Evolutionary conservation across 2,329 filamentous ascomycete genomes (phyloP), one percentile per base, ranked within the genome.

Genomic region (Monilinia vaccinii-corymbosi): DNA sequence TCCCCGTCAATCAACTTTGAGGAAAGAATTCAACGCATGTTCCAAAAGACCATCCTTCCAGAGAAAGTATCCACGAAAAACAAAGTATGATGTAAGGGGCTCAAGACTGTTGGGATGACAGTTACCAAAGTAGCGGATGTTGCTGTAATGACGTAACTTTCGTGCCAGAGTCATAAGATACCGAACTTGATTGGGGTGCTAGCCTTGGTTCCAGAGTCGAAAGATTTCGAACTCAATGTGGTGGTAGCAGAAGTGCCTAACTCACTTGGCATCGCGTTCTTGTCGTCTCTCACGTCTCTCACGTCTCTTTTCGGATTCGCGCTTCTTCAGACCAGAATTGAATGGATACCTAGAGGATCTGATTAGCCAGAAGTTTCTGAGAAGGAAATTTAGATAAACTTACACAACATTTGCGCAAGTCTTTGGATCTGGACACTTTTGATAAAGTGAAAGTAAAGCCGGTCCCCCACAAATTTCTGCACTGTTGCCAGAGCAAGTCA

Each of bases 401-500:
- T 32, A 60, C 45, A 50, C 38, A 18, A 57, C 23, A n/a, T 61
- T 61, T 8, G 40, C n/a, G 25, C 59, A 61, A n/a, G 4, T 25
- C 0, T 18, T 18, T 1, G 45, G 25, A 14, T 18, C 45, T n/a
- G 45, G 10, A 16, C 60, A 61, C 42, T 61, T 61, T 18, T 61
- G 44, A 25, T 61, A 61, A 32, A 61, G 50, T 60, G 60, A 61
- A 31, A 61, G 31, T 11, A 61, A 8, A 32, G 42, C 56, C 9
- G 56, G 9, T 8, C 49, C 72, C 34, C 72, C 71, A 58, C 72
- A 73, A 9, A 61, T 36, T 38, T 65, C 31, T 34, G 50, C 45
- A 28, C 46, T 61, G 23, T 64, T 62, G 4, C 62, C 63, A 28
- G 63, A 57, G 51, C 63, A 65, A 40, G 60, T 18, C 49, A 65